Evolutionary conservation across 164 flowering plant species (phyloP), one percentile per base, ranked within the genome.

Genomic region (Magnolia sinica): DNA sequence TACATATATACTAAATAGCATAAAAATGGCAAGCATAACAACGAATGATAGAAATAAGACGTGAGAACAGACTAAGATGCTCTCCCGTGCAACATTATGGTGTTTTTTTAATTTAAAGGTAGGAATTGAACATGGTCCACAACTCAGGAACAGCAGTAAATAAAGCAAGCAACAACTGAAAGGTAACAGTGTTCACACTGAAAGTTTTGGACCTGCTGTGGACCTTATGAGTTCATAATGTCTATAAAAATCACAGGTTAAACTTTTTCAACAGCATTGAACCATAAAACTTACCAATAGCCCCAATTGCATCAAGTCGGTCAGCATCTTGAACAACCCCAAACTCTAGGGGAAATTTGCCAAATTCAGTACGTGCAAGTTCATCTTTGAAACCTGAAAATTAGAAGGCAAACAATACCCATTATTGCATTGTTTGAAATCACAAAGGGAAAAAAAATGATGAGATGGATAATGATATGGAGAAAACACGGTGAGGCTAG

Each of bases 281-380:
- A 49, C 14, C 22, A 49, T 20, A 31, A 71, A 29, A 71, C 19
- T 83, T 88, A 95, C 98, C 97, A 73, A 91, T 89, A 19, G 98
- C 97, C 69, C 97, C 98, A 81, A 95, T 95, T 64, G 98, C 97
- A 84, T 94, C 98, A 78, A 94, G 94, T 50, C 96, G 92, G 78
- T 94, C 97, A 82, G 98, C 98, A 91, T 94, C 98, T 88, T 94
- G 97, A 68, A 94, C 97, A 29, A 91, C 90, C 22, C 69, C 71
- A 66, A 74, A 74, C 69, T 74, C 70, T 10, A 29, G n/a, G 22
- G 10, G 18, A 7, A 22, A 65, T 24, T 16, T 8, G 11, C 16
- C 63, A 65, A 10, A n/a, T 64, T 8, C 68, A 51, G 4, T 11
- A 55, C 45, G 58, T n/a, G 70, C 27, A 14, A 63, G 50, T 55